Base-by-base conservation (phyloP, 805 yeast genomes). In the Schwanniomyces sp. region DNA sequence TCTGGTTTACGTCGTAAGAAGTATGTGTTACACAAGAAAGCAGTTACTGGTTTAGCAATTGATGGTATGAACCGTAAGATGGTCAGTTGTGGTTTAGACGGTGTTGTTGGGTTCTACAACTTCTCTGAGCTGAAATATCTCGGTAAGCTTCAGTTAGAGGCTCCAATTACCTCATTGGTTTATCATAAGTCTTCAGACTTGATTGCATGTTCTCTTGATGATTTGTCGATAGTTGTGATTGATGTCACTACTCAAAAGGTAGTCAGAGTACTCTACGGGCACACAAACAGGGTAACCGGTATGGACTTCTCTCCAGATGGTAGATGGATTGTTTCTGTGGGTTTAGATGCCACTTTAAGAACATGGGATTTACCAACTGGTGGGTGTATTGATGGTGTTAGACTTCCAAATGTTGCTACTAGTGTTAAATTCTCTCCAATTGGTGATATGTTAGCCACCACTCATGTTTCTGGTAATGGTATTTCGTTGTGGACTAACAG, bases 301-400 rank as follows among this genome's bases (percentile, higher is more conserved):
- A 66, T 92, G 63, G 97, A 89, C 63, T 92, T 94, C 61, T 85
- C 96, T 3, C 95, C 96, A 4, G 92, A 91, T 64, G 98, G 97
- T 30, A 82, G 97, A 64, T 94, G 98, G 97, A 71, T 94, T 30
- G 84, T 94, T 7, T 82, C 94, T 21, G 84, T 88, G 1, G 79
- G 91, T 0, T 73, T 91, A 50, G 99, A 94, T 63, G 78, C 88
- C 2, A 91, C 98, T 0, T 75, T 94, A 42, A 81, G 99, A 59
- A 90, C 97, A 0, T 94, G 98, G 98, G 98, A 94, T 65, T 78
- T 94, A 50, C 98, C 98, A 37, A 87, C 97, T 1, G 98, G 99
- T 42, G 89, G 91, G 1, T 92, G 98, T 66, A 90, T 94, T 48
- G 99, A 94, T 70, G 97, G 97, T 52, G 84, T 92, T 14, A 70